phyloP scores from a whole-genome alignment of 495 filamentous ascomycete genomes.

The Penicillium bialowiezense region DNA sequence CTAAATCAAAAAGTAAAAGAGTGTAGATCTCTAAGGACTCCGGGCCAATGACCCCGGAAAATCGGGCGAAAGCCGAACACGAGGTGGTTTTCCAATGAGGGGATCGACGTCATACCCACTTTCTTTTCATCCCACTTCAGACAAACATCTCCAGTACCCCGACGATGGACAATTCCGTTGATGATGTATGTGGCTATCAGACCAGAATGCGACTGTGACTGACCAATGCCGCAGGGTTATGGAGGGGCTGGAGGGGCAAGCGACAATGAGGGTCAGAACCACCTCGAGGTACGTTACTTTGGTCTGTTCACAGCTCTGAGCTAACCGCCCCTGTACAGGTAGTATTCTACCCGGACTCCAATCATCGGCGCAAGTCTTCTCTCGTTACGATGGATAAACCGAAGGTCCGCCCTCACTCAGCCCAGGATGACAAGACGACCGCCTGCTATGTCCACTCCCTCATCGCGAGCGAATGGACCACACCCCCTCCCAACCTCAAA shows the following conservation, averaged over 20 bases:
- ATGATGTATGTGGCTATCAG: slow-evolving; percentile 20
- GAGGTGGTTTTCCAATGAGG: slow-evolving; percentile 4
- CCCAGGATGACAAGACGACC: slow-evolving; percentile 48
- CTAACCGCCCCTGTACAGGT: slow-evolving; percentile 49
- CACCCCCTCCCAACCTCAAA: slow-evolving; percentile 11
- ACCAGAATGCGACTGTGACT: slow-evolving; percentile 7
- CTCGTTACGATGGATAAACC: slow-evolving; percentile 60
- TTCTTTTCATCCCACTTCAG: slow-evolving; percentile 11
- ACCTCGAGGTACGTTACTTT: slow-evolving; percentile 41
- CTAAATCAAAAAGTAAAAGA: too few relatives aligned
- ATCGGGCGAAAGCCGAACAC: neutral
- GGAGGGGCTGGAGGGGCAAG: slow-evolving; percentile 34
- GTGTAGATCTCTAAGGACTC: too few relatives aligned
- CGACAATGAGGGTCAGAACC: slow-evolving; percentile 45
- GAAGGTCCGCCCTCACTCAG: slow-evolving; percentile 34
- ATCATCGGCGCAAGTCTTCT: slow-evolving; percentile 83
- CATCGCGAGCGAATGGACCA: slow-evolving; percentile 54
- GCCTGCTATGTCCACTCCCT: slow-evolving; percentile 84
- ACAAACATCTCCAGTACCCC: slow-evolving; percentile 4
- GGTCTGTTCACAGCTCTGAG: neutral
- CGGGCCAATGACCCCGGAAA: neutral
- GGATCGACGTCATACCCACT: slow-evolving; percentile 33
- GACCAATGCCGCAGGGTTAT: slow-evolving; percentile 24
- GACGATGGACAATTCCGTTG: slow-evolving; percentile 19
- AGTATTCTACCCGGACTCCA: slow-evolving; percentile 65